phyloP scores from a whole-genome alignment of 2,329 filamentous ascomycete species.

The Arthrobotrys pseudoclavata region DNA sequence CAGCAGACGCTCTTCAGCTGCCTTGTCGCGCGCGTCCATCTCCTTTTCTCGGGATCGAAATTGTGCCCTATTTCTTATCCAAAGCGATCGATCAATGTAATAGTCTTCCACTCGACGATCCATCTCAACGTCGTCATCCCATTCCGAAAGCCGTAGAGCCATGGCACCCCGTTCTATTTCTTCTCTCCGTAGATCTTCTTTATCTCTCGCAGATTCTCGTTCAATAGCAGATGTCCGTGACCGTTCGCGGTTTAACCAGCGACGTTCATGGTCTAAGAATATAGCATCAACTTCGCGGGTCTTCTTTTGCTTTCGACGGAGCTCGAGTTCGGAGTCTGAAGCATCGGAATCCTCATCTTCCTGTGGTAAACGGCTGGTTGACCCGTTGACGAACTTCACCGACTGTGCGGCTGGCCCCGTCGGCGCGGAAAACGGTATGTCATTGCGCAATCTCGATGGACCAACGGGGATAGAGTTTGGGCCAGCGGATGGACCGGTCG shows the following conservation, averaged over 20 bases:
- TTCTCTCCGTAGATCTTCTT: constrained; percentile 77
- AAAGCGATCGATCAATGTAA: constrained; percentile 86
- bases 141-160: constrained; percentile 80
- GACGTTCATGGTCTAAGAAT: constrained; percentile 86
- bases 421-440: constrained; percentile 47
- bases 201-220: constrained; percentile 84
- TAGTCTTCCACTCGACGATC: constrained; percentile 81
- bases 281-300: constrained; percentile 82
- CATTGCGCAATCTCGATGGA: constrained; percentile 71
- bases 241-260: constrained; percentile 90
- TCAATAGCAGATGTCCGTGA: constrained; percentile 86
- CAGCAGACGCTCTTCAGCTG: constrained; percentile 79
- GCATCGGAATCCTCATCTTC: constrained; percentile 91
- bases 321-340: constrained; percentile 86
- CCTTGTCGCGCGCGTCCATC: constrained; percentile 85
- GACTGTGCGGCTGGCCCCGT: constrained; percentile 52
- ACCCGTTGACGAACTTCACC: constrained; percentile 80
- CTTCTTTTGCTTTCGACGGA: constrained; percentile 77
- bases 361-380: constrained; percentile 69
- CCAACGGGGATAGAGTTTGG: constrained; percentile 83
- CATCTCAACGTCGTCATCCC: constrained; percentile 89
- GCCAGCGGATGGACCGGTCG: constrained; percentile 74
- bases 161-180: constrained; percentile 77
- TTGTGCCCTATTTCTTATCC: constrained; percentile 82
- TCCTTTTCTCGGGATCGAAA: constrained; percentile 81